Base-by-base conservation (phyloP, 164 flowering plant species). In the Stephania cephalantha region DNA sequence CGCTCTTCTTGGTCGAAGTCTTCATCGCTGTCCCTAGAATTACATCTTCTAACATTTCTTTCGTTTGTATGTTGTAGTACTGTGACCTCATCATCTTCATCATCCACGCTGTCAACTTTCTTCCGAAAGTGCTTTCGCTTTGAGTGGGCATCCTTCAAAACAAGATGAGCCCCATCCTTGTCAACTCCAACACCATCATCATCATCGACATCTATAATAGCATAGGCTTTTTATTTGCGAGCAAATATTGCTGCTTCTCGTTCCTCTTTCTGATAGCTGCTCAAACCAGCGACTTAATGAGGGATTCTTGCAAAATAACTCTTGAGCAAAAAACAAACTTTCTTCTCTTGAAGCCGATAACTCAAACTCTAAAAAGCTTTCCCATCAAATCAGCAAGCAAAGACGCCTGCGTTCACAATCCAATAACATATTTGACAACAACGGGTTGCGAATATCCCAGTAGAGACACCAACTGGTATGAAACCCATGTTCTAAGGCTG, bases 231-330 rank as follows among this genome's bases (percentile, higher is more conserved):
- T 81, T 91, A 98, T 86, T 88, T 95, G 81, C 78, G 87, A 4
- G 74, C 98, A 75, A 91, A 68, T 86, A 89, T 73, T 0, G 97
- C 94, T 18, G 99, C 99, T 76, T 89, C 99, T 80, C 83, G 84
- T 85, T 93, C 99, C 81, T 89, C 89, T 76, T 86, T 88, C 70
- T 85, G 91, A 78, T 95, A 95, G 69, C 66, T 75, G 88, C 83
- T 94, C 50, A 84, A 73, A 69, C 87, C 89, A 72, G 92, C 64
- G 46, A 84, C 74, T 81, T 87, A 88, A 46, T 79, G 94, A 1
- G 98, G 98, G 29, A 90, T 91, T 78, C 80, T 88, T 0, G 75
- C 66, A 76, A 79, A 92, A 25, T 25, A 25, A 25, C 25, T 25
- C 42, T 35, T 35, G 42, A 35, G 42, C 42, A 35, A 35, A 35